Conservation (phyloP, 225 moss, liverwort and hornwort genomes). For the Thuidium tamariscinum region DNA sequence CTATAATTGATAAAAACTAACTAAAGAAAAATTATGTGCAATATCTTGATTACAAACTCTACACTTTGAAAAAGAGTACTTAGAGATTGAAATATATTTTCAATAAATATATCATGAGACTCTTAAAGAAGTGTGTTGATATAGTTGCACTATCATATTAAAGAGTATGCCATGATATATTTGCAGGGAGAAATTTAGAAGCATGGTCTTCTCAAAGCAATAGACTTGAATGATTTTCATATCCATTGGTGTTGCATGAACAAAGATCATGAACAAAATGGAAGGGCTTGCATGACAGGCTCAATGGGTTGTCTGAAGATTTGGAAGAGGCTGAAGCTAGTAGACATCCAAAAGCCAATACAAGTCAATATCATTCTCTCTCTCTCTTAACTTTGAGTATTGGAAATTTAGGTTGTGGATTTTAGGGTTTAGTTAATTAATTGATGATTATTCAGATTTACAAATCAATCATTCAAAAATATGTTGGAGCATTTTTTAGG, state of each 20-base stretch:
- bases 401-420: not conserved
- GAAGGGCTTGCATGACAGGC: constrained; percentile 10
- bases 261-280: constrained; percentile 1
- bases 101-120: not conserved
- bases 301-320: constrained; percentile 1
- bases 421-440: not conserved
- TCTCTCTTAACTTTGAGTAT: not conserved
- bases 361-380: not conserved
- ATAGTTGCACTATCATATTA: not conserved
- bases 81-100: not conserved
- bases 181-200: constrained; percentile 8
- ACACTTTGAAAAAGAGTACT: not conserved
- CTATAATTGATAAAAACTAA: no score
- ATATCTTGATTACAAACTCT: not conserved
- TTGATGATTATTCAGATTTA: not conserved
- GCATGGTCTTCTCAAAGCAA: not conserved
- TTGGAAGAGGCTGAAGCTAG: not conserved
- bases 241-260: not conserved
- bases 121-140: not conserved
- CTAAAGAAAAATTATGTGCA: not conserved
- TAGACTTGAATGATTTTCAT: constrained; percentile 11
- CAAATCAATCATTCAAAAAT: not conserved
- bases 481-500: no score
- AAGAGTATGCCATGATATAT: not conserved
- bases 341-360: not conserved